A percentile compares a stretch with the other conserved stretches of the same genome.
These are phyloP conservation scores for Populus davidiana DNA, from an alignment of 345 rosid species.

Conservation along the genomic window DNA sequence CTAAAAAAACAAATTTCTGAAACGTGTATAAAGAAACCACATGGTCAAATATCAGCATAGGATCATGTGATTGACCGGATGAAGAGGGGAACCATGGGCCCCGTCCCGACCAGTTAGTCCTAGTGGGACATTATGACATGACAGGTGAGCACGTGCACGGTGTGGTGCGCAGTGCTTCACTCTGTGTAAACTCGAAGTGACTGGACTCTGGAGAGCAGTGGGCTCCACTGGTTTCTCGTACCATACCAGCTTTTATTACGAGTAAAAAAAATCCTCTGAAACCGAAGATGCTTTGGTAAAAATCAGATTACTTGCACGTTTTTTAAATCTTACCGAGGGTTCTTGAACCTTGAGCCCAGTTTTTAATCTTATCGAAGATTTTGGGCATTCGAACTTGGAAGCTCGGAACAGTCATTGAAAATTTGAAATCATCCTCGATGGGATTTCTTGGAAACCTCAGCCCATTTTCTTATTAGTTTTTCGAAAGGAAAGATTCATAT, in stretches of 20 bases:
- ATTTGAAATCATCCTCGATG: not conserved
- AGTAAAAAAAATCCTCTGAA: too few relatives aligned
- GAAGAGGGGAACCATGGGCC: not conserved
- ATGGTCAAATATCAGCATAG: not conserved
- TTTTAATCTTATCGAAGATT: too few relatives aligned
- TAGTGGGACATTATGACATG: not conserved
- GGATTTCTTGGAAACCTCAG: not conserved
- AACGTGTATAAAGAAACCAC: not conserved
- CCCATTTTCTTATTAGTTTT: not conserved
- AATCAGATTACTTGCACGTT: too few relatives aligned
- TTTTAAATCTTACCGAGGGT: too few relatives aligned
- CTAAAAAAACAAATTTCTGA: not conserved
- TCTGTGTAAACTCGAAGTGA: not conserved
- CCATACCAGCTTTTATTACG: not conserved
- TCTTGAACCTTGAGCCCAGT: too few relatives aligned
- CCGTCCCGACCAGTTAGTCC: not conserved
- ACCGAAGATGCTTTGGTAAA: too few relatives aligned
- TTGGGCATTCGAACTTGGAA: too few relatives aligned
- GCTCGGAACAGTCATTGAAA: not conserved
- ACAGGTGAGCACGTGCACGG: not conserved
- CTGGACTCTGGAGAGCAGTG: not conserved
- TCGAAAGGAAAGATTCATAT: not conserved
- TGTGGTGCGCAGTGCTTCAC: not conserved
- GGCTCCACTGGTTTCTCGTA: not conserved
- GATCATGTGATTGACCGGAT: too few relatives aligned